Evolutionary conservation across 306 rosid genomes (phyloP).

Genomic region (Calophaca sinica): DNA sequence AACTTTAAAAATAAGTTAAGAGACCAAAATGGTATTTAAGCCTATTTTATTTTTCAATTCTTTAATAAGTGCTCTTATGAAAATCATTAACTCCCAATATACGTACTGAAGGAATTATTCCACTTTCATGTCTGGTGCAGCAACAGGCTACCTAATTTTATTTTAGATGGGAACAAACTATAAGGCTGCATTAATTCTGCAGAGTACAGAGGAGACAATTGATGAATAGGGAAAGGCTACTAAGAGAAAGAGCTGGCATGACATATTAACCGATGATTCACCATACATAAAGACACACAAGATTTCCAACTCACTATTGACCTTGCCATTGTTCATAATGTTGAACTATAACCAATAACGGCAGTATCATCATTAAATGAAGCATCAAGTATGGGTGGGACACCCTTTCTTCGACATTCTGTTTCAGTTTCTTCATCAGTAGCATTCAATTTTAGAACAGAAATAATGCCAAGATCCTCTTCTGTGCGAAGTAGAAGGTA

Average conservation of each 20-base stretch:
- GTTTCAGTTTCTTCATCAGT: slow-evolving; percentile 59
- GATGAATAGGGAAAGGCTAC: slow-evolving; percentile 86
- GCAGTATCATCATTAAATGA: slow-evolving; percentile 50
- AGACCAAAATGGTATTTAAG: too few species aligned
- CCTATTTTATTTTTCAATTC: too few species aligned
- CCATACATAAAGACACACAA: slow-evolving; percentile 74
- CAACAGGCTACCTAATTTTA: slow-evolving; percentile 22
- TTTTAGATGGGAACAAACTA: slow-evolving; percentile 95
- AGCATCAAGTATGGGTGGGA: slow-evolving; percentile 58
- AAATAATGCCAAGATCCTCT: slow-evolving; percentile 56
- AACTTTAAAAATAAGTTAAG: too few species aligned
- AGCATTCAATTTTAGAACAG: slow-evolving; percentile 35
- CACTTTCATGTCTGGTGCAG: slow-evolving; percentile 10
- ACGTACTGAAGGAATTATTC: neutral
- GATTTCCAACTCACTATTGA: slow-evolving; percentile 49
- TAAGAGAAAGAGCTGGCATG: slow-evolving; percentile 75
- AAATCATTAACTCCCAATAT: too few species aligned
- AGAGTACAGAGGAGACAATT: slow-evolving; percentile 78
- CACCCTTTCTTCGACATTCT: slow-evolving; percentile 79
- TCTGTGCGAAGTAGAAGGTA: slow-evolving; percentile 69
- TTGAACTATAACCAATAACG: slow-evolving; percentile 64
- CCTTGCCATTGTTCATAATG: slow-evolving; percentile 36
- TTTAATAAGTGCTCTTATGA: too few species aligned
- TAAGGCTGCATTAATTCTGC: slow-evolving; percentile 84
- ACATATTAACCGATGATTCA: slow-evolving; percentile 63